Evolutionary conservation across 768 basidiomycete species (phyloP), one percentile per base, ranked within the genome.

Genomic region (Hygrophoropsis aurantiaca): DNA sequence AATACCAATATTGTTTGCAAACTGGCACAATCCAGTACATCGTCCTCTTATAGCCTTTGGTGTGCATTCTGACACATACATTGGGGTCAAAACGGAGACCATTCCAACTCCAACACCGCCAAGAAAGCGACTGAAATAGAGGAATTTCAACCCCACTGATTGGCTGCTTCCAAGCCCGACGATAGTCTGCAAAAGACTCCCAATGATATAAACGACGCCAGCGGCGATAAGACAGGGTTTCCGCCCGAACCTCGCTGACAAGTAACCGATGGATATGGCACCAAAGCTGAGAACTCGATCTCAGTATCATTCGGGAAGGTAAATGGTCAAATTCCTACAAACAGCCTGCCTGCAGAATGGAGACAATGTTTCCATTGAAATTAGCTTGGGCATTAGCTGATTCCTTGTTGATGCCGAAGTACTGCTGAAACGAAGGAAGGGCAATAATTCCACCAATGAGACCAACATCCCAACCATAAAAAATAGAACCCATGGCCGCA

Each of bases 31-130:
- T 5, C 75, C 74, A 3, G 78, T 77, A 44, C 77, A 77, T 6
- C 78, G 68, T 2, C 79, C 78, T 27, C 79, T 69, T 36, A 80
- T 77, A 11, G 61, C 57, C 43, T 61, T 70, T 2, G 78, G 78
- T 3, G 71, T 68, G 40, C 70, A 78, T 57, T 80, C 79, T 1
- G 77, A 78, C 9, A 78, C 68, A 39, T 80, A 81, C 0, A 75
- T 66, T 11, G 79, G 78, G 5, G 77, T 71, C 2, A 80, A 58
- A 4, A 77, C 74, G 1, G 73, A 71, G 6, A 74, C 68, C 70
- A 77, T 74, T 11, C 82, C 81, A 23, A 84, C 72, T 6, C 84
- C 82, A 42, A 84, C 66, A 16, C 85, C 84, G 5, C 77, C 73
- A 0, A 86, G 46, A 61, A 84, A 85, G 4, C 81, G 72, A 43